Percentiles rank a stretch among this genome's conserved stretches.
Evolutionary conservation across 164 flowering plant genomes (phyloP).

Genomic region (Houttuynia cordata): DNA sequence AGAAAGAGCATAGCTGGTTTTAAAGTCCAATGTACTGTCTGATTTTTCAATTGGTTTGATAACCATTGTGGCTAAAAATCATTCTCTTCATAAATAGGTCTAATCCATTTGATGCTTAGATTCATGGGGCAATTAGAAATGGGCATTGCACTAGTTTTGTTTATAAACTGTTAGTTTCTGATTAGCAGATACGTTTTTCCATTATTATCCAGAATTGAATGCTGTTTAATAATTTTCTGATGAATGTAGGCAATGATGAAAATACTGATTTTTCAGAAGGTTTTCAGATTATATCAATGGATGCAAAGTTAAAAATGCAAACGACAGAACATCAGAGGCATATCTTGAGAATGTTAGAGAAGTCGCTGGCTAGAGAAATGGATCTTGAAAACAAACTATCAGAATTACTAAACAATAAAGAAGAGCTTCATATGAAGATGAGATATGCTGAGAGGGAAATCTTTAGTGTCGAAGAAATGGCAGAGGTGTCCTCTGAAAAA

Average conservation of each 20-base stretch:
- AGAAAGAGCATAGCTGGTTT: too few relatives aligned
- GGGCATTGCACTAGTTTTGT: too few relatives aligned
- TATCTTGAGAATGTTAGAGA: constrained; percentile 75
- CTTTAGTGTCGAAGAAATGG: constrained; percentile 42
- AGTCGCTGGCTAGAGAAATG: constrained; percentile 75
- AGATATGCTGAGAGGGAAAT: constrained; percentile 35
- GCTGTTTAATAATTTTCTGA: constrained; percentile 4
- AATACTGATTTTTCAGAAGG: constrained; percentile 17
- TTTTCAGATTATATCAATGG: constrained; percentile 15
- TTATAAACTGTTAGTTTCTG: not conserved
- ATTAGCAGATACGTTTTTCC: too few relatives aligned
- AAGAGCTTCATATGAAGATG: constrained; percentile 40
- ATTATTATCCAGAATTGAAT: not conserved
- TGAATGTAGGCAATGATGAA: constrained; percentile 28
- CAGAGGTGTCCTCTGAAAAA: constrained; percentile 24
- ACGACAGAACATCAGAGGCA: constrained; percentile 58
- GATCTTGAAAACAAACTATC: constrained; percentile 66
- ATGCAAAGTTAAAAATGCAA: constrained; percentile 41
- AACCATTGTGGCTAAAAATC: too few relatives aligned
- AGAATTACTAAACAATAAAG: constrained; percentile 46
- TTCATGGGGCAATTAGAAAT: too few relatives aligned
- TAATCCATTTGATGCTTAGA: too few relatives aligned
- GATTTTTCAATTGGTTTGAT: too few relatives aligned
- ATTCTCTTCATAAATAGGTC: too few relatives aligned
- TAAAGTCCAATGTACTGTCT: too few relatives aligned